Base-by-base conservation (phyloP, 208 protist species). In the Blechomonas ayalai region DNA sequence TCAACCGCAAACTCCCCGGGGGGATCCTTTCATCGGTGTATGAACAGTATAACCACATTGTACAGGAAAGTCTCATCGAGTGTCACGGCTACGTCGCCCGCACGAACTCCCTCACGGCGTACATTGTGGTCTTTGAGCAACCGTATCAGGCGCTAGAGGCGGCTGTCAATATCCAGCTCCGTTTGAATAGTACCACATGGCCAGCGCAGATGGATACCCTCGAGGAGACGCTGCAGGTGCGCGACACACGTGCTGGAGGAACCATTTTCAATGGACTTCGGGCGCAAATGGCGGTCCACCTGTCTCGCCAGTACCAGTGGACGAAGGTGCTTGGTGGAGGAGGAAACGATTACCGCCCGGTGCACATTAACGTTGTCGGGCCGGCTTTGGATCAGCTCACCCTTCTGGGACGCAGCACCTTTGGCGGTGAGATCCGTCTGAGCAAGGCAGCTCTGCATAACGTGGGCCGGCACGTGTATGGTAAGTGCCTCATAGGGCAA, bases 191-290 rank as follows among this genome's bases (percentile, higher is more conserved):
- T 9, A 42, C 68, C 20, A 25, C 40, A 3, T 92, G 84, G 84
- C 74, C 84, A 8, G 29, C 26, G 3, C 59, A 74, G 27, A 59
- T 92, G 40, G 46, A 52, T 10, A 66, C 62, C 24, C 18, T 81
- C 1, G 77, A 83, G 53, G 45, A 61, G 4, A 78, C 79, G 12
- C 77, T 92, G 32, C 56, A 60, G 18, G 76, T 89, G 39, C 60
- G 63, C 39, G 82, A 87, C 47, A n/a, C 53, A 0, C 54, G 48
- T 3, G 64, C 52, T 6, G 60, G 65, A 7, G 59, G 34, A 6
- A 37, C 82, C 2, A 56, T 93, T 12, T 93, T 93, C 57, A 72
- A 73, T 47, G 84, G 84, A 8, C 62, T 73, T 9, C 84, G 84
- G 13, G 56, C 67, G 37, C 65, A 68, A 39, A 67, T 81, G 16